Conservation (phyloP, 805 yeast genomes). For the Teunomyces barrocoloradensis region DNA sequence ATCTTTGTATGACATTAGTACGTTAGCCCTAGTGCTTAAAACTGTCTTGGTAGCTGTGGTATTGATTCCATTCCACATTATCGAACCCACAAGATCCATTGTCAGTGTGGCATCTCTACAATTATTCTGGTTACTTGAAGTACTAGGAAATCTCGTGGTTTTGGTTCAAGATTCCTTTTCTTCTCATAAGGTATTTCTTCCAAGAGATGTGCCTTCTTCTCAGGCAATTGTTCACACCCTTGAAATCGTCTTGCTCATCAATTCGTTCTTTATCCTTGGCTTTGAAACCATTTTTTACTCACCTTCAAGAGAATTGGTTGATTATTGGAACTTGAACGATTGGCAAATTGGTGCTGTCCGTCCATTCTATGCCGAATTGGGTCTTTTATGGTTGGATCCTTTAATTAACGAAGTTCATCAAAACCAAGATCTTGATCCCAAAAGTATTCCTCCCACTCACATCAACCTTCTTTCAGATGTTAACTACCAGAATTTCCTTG, state of each 20-base stretch:
- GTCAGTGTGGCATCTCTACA: constrained; percentile 38
- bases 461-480: constrained; percentile 2
- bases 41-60: constrained; percentile 13
- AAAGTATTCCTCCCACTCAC: constrained; percentile 13
- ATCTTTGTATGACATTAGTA: constrained; percentile 1
- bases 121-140: constrained; percentile 37
- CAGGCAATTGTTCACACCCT: constrained; percentile 3
- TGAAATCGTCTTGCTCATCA: constrained; percentile 4
- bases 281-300: constrained; percentile 3
- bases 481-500: not conserved
- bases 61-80: constrained; percentile 41
- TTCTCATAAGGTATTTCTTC: constrained; percentile 5
- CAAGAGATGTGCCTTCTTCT: not conserved
- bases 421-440: constrained; percentile 17
- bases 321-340: constrained; percentile 8
- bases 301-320: constrained; percentile 11
- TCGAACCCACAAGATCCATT: constrained; percentile 42
- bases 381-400: constrained; percentile 21
- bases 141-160: constrained; percentile 1
- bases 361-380: constrained; percentile 13
- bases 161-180: constrained; percentile 8
- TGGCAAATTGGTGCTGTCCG: constrained; percentile 10
- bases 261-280: constrained; percentile 2
- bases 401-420: constrained; percentile 21
- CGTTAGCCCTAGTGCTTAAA: not conserved